These are phyloP conservation scores for Irpex sp. DNA, from an alignment of 1,284 basidiomycete genomes.

Conservation along the genomic window DNA sequence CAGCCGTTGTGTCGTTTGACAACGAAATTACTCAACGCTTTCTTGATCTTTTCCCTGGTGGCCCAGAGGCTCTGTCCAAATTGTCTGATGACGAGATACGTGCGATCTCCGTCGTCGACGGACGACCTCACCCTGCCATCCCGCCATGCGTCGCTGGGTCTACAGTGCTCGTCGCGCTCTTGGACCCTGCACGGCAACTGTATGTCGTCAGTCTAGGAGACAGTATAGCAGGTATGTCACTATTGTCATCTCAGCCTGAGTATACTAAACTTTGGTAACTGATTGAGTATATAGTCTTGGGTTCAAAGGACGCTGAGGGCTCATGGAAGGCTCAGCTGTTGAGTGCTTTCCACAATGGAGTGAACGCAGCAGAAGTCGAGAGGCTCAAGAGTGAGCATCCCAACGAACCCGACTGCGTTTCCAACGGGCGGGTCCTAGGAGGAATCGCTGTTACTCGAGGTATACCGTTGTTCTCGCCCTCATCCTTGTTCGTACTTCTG, in stretches of 20 bases:
- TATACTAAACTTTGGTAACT: not conserved
- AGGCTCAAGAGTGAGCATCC: conserved; percentile 59
- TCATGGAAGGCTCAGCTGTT: conserved; percentile 51
- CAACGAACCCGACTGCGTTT: conserved; percentile 54
- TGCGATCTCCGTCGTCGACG: conserved; percentile 1
- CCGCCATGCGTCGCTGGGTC: conserved; percentile 61
- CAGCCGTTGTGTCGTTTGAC: conserved; percentile 57
- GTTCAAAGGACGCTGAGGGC: conserved; percentile 37
- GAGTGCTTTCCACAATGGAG: conserved; percentile 59
- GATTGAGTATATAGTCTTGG: conserved; percentile 26
- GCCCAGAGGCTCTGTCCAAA: conserved; percentile 29
- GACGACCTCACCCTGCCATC: conserved; percentile 4
- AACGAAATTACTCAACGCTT: conserved; percentile 62
- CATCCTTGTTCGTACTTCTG: not conserved
- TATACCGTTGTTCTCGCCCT: conserved; percentile 28
- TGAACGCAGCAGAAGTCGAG: conserved; percentile 51
- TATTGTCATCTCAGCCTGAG: conserved; percentile 1
- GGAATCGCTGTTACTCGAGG: conserved; percentile 68
- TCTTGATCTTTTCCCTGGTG: conserved; percentile 53
- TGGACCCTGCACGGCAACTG: conserved; percentile 60
- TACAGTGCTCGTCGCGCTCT: conserved; percentile 61
- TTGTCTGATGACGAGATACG: conserved; percentile 39
- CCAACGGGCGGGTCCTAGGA: conserved; percentile 59
- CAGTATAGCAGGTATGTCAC: conserved; percentile 53
- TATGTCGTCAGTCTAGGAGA: conserved; percentile 73